Conservation (phyloP, 768 basidiomycete species). For the Kwoniella bestiolae region DNA sequence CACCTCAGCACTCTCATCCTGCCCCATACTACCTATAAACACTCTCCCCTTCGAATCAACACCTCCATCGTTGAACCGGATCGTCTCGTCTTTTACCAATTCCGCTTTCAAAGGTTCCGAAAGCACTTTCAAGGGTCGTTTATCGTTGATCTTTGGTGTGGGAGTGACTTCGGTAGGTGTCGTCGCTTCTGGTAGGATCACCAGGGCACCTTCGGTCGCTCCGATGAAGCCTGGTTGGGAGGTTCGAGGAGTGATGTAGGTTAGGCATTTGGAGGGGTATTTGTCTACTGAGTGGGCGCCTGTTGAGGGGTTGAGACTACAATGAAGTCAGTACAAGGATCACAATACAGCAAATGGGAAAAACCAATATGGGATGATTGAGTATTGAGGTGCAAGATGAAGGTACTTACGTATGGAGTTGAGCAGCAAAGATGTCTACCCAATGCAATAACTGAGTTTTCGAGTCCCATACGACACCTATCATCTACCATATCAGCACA, state of each 20-base stretch:
- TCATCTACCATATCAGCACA: too few relatives aligned
- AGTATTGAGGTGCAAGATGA: not conserved
- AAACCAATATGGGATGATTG: not conserved
- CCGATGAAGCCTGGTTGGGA: conserved; percentile 43
- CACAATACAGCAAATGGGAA: too few relatives aligned
- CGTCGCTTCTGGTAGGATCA: conserved; percentile 40
- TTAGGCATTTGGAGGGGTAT: conserved; percentile 41
- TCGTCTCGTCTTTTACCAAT: conserved; percentile 22
- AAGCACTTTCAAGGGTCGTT: conserved; percentile 33
- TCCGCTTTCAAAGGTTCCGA: conserved; percentile 25
- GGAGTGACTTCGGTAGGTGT: conserved; percentile 27
- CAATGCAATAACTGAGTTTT: conserved; percentile 49
- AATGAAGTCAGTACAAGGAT: not conserved
- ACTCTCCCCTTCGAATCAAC: conserved; percentile 48
- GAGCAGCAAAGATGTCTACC: conserved; percentile 47
- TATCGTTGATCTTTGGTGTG: conserved; percentile 12
- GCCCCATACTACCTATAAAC: conserved; percentile 44
- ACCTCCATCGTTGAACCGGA: conserved; percentile 54
- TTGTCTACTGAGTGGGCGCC: conserved; percentile 44
- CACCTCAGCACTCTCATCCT: conserved; percentile 23
- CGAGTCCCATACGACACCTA: conserved; percentile 54
- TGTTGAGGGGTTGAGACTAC: conserved; percentile 44
- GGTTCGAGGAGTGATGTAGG: conserved; percentile 35
- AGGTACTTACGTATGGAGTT: conserved; percentile 50
- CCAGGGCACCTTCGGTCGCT: conserved; percentile 38